These are phyloP conservation scores for Amanita muscaria DNA, from an alignment of 768 basidiomycete species.

Conservation along the genomic window DNA sequence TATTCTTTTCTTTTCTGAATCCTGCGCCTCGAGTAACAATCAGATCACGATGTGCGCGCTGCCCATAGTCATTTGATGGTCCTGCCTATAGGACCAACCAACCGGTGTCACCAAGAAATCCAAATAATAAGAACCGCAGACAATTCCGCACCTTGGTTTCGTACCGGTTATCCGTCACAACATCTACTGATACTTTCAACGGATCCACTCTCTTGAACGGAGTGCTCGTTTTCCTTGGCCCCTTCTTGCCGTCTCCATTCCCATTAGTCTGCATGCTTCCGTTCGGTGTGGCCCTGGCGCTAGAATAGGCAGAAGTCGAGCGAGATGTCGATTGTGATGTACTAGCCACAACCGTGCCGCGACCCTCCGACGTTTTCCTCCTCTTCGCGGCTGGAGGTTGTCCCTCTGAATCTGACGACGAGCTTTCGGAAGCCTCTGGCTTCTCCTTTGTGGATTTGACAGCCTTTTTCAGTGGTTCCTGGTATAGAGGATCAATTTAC, in stretches of 20 bases:
- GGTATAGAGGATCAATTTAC: neutral
- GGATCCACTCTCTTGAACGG: constrained; percentile 79
- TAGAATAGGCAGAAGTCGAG: no score
- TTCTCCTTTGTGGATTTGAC: no score
- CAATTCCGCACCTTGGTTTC: constrained; percentile 63
- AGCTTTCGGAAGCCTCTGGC: constrained; percentile 4
- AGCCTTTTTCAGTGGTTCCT: constrained; percentile 5
- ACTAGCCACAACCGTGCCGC: constrained; percentile 39
- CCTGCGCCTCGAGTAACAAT: constrained; percentile 91
- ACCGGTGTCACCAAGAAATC: neutral
- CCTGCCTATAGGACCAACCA: constrained; percentile 39
- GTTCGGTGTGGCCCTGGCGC: neutral
- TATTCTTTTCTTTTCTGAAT: constrained; percentile 99
- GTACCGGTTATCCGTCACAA: constrained; percentile 65
- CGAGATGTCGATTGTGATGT: constrained; percentile 18
- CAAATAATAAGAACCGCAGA: no score
- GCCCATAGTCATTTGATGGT: constrained; percentile 75
- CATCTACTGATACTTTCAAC: constrained; percentile 36
- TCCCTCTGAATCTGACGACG: constrained; percentile 12
- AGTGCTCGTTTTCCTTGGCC: constrained; percentile 36
- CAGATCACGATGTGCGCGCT: constrained; percentile 74
- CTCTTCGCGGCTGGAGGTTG: constrained; percentile 44
- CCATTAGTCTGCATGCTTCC: constrained; percentile 12
- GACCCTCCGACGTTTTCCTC: constrained; percentile 44
- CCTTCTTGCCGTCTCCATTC: constrained; percentile 22